A percentile compares a stretch with the other conserved stretches of the same genome.
These are phyloP conservation scores for Venturia pyrina DNA, from an alignment of 2,329 filamentous ascomycete species.

Conservation along the genomic window DNA sequence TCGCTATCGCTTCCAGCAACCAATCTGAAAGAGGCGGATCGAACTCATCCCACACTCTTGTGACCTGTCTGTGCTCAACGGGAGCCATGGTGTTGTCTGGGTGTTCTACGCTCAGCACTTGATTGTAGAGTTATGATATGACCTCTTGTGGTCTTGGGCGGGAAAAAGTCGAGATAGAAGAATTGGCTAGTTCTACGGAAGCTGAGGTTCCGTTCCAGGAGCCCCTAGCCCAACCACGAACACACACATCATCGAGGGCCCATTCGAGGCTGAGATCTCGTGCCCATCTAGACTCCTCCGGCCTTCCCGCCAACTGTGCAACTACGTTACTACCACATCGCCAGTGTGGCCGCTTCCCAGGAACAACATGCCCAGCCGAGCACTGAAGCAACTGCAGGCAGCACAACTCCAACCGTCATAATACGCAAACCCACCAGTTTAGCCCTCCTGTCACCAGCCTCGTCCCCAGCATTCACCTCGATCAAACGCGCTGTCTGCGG, in stretches of 20 bases:
- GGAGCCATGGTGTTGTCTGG: slow-evolving; percentile 9
- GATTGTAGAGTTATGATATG: background rate
- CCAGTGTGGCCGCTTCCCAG: slow-evolving; percentile 32
- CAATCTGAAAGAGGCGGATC: slow-evolving; percentile 67
- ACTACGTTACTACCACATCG: background rate
- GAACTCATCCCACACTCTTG: slow-evolving; percentile 57
- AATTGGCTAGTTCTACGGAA: no score
- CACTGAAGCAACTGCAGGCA: background rate
- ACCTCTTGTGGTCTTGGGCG: no score
- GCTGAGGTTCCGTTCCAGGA: background rate
- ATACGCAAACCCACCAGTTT: background rate
- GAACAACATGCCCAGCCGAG: slow-evolving; percentile 32
- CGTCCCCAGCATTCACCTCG: background rate
- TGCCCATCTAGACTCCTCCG: background rate
- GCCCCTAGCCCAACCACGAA: background rate
- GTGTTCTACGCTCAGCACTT: background rate
- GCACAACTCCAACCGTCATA: background rate
- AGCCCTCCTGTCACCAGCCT: background rate
- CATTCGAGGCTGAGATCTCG: background rate
- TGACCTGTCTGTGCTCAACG: slow-evolving; percentile 7
- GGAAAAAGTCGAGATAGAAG: background rate
- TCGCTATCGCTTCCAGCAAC: slow-evolving; percentile 72
- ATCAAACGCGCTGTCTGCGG: background rate
- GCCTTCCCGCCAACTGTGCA: background rate
- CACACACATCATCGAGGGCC: no score